Percentiles rank a stretch among this genome's conserved stretches.
These are phyloP conservation scores for Acanthamoeba quina DNA, from an alignment of 208 protist genomes.

Conservation along the genomic window DNA sequence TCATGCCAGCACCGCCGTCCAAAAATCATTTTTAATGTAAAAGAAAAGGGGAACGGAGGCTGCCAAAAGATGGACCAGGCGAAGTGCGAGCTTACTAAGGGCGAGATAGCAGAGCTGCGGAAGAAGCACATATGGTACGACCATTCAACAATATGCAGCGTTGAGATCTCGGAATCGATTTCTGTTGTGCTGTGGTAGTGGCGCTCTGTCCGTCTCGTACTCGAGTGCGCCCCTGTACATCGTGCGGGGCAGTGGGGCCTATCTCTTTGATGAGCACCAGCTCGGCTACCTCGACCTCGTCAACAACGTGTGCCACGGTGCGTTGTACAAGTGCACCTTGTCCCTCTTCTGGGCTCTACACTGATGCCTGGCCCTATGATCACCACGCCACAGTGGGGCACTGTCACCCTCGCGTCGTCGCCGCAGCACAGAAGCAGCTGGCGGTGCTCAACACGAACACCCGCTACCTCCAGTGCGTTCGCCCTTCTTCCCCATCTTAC, in stretches of 20 bases:
- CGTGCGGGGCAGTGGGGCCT: constrained; percentile 17
- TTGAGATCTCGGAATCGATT: background rate
- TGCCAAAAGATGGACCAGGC: no score
- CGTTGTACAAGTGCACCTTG: background rate
- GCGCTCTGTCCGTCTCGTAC: constrained; percentile 64
- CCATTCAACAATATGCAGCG: background rate
- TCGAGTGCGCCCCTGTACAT: constrained; percentile 2
- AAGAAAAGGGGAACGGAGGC: background rate
- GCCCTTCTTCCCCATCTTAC: background rate
- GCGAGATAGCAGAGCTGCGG: background rate
- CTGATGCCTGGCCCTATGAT: constrained; percentile 4
- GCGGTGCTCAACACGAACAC: constrained; percentile 87
- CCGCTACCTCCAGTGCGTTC: constrained; percentile 81
- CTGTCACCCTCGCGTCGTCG: constrained; percentile 85
- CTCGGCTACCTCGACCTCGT: constrained; percentile 63
- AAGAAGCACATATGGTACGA: constrained; percentile 44
- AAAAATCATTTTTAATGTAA: no score
- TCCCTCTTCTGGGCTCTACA: background rate
- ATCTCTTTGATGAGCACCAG: constrained; percentile 53
- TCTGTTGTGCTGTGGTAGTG: background rate
- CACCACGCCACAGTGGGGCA: constrained; percentile 80
- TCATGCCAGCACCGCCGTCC: background rate
- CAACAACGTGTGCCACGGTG: constrained; percentile 72
- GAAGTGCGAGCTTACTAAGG: background rate
- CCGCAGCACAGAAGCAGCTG: constrained; percentile 83